These are phyloP conservation scores for Nicotiana rustica DNA, from an alignment of 305 asterid species.

Conservation along the genomic window DNA sequence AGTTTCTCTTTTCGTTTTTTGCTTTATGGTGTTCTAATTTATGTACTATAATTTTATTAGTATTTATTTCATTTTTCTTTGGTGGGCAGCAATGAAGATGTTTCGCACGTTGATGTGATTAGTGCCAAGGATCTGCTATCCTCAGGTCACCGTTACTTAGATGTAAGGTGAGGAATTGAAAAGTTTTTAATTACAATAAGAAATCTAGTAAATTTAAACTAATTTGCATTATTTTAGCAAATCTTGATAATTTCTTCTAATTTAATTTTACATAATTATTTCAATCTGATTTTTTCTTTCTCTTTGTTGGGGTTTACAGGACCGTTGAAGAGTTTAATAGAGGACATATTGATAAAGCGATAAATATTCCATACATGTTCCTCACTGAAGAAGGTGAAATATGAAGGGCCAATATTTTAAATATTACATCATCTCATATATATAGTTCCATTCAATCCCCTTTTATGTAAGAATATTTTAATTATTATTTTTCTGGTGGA, in stretches of 20 bases:
- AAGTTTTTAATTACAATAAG: too few species aligned
- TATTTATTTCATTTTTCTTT: not conserved
- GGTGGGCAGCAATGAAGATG: slow-evolving; percentile 34
- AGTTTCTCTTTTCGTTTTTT: not conserved
- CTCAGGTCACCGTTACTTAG: slow-evolving; percentile 36
- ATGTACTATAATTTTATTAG: not conserved
- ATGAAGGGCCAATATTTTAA: too few species aligned
- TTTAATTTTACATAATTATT: not conserved
- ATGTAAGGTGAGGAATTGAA: slow-evolving; percentile 30
- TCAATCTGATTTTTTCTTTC: not conserved
- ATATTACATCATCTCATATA: too few species aligned
- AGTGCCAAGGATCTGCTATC: slow-evolving; percentile 34
- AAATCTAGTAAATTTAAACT: not conserved
- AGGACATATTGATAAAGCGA: slow-evolving; percentile 37
- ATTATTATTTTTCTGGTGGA: not conserved
- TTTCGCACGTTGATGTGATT: slow-evolving; percentile 35
- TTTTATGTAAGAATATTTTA: not conserved
- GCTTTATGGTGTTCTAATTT: too few species aligned
- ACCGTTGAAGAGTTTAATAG: slow-evolving; percentile 39
- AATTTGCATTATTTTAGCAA: not conserved
- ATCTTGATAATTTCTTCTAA: not conserved
- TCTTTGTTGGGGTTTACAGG: not conserved
- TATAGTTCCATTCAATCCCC: not conserved
- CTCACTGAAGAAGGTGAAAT: slow-evolving; percentile 32
- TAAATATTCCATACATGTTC: slow-evolving; percentile 43